Evolutionary conservation across 331 rosid genomes (phyloP).

Genomic region (Malus hybrid): DNA sequence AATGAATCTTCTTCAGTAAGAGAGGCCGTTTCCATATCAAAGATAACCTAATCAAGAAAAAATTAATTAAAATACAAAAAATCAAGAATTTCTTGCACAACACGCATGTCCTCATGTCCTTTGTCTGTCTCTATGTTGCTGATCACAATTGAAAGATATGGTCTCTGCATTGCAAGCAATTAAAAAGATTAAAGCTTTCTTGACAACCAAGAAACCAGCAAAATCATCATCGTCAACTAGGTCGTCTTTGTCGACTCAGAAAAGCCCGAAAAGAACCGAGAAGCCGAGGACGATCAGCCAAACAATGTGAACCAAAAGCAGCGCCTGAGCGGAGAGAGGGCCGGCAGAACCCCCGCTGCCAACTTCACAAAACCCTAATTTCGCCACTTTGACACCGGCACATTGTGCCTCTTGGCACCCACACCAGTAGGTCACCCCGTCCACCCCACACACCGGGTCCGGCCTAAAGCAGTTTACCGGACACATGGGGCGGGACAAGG

Average conservation of each 20-base stretch:
- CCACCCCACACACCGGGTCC: constrained; percentile 79
- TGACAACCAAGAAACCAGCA: background rate
- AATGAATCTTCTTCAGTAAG: background rate
- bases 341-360: constrained; percentile 62
- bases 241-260: constrained; percentile 16
- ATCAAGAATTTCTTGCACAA: background rate
- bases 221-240: no score
- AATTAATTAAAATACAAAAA: background rate
- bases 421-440: constrained; percentile 92
- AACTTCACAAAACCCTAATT: constrained; percentile 69
- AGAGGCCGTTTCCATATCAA: background rate
- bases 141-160: no score
- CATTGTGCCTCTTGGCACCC: constrained; percentile 86
- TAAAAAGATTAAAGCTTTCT: background rate
- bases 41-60: background rate
- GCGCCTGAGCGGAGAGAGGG: constrained; percentile 78
- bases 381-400: constrained; percentile 57
- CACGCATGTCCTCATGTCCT: background rate
- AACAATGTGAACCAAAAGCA: constrained; percentile 73
- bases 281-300: constrained; percentile 79
- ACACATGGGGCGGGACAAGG: constrained; percentile 24
- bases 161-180: background rate
- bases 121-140: no score
- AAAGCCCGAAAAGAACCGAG: constrained; percentile 69
- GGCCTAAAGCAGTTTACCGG: constrained; percentile 77